Conservation (phyloP, 2,329 filamentous ascomycete species). For the Aspergillus pseudonomiae region DNA sequence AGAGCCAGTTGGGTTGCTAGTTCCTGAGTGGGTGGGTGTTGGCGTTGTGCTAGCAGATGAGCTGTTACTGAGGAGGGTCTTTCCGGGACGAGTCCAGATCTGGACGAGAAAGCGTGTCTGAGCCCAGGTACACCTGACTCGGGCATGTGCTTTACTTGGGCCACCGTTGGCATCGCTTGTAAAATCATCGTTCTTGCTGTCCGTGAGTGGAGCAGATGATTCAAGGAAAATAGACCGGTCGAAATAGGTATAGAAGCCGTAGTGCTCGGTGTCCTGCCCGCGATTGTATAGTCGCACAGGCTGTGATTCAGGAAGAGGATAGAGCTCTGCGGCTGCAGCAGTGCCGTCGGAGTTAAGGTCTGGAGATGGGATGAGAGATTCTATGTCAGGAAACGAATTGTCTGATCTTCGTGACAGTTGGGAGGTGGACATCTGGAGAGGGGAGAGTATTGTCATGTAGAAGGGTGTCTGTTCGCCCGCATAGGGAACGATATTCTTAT, state of each 20-base stretch:
- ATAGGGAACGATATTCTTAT: slow-evolving; percentile 71
- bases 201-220: slow-evolving; percentile 55
- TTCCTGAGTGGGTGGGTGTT: slow-evolving; percentile 16
- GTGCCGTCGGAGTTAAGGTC: slow-evolving; percentile 67
- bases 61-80: slow-evolving; percentile 26
- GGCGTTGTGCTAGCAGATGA: slow-evolving; percentile 8
- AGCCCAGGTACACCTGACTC: slow-evolving; percentile 59
- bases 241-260: slow-evolving; percentile 92
- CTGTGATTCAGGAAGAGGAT: slow-evolving; percentile 70
- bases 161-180: slow-evolving; percentile 56
- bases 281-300: slow-evolving; percentile 85
- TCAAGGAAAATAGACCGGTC: slow-evolving; percentile 83
- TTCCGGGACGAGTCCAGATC: slow-evolving; percentile 61
- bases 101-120: slow-evolving; percentile 64
- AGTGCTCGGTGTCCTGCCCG: slow-evolving; percentile 78
- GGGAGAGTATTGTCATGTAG: slow-evolving; percentile 72
- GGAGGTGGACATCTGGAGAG: slow-evolving; percentile 43
- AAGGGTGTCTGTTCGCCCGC: slow-evolving; percentile 87
- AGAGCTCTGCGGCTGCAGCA: slow-evolving; percentile 70
- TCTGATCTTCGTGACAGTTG: slow-evolving; percentile 41
- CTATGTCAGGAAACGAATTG: slow-evolving; percentile 1
- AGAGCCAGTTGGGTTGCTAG: slow-evolving; percentile 19
- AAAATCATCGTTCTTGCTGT: slow-evolving; percentile 40
- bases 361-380: slow-evolving; percentile 32
- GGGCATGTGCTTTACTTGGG: slow-evolving; percentile 48